Evolutionary conservation across 352 stramenopile genomes (phyloP).

Genomic region (Phytopythium helicoides): DNA sequence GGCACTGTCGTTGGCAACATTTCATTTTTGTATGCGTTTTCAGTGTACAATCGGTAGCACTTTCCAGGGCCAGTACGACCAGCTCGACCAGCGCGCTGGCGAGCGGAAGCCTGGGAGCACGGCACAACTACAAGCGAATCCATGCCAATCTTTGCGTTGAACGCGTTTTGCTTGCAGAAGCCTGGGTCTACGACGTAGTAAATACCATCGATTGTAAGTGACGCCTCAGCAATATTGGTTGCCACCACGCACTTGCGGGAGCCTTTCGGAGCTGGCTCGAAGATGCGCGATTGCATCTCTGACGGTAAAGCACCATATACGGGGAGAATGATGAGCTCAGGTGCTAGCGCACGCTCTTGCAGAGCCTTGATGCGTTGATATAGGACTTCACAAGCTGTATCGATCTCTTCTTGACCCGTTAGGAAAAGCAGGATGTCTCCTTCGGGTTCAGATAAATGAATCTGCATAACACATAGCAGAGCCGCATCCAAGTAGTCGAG

Average conservation of each 20-base stretch:
- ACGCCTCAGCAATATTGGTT: slow-evolving; percentile 99
- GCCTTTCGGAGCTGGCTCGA: slow-evolving; percentile 95
- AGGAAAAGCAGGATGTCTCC: slow-evolving; percentile 99
- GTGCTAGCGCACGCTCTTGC: slow-evolving; percentile 90
- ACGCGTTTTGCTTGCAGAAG: slow-evolving; percentile 99
- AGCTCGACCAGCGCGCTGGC: slow-evolving; percentile 96
- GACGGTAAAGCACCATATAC: slow-evolving; percentile 97
- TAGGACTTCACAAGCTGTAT: slow-evolving; percentile 97
- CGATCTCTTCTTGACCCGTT: slow-evolving; percentile 99
- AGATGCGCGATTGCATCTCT: slow-evolving; percentile 99
- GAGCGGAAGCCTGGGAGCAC: slow-evolving; percentile 97
- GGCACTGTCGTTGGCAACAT: slow-evolving; percentile 98
- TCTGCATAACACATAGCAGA: slow-evolving; percentile 99
- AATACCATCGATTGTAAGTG: slow-evolving; percentile 98
- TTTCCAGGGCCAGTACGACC: slow-evolving; percentile 98
- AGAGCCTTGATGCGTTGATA: slow-evolving; percentile 97
- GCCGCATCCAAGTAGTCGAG: slow-evolving; percentile 98
- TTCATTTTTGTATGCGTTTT: slow-evolving; percentile 96
- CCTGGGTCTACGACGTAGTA: slow-evolving; percentile 93
- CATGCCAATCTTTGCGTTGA: slow-evolving; percentile 99
- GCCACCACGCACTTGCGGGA: slow-evolving; percentile 98
- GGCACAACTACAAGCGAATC: slow-evolving; percentile 98
- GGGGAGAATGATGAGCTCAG: slow-evolving; percentile 97
- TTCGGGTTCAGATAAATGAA: slow-evolving; percentile 97
- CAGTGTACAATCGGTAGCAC: slow-evolving; percentile 99